Conservation (phyloP, 31 red algal species). For the Odonthalia washingtoniensis region DNA sequence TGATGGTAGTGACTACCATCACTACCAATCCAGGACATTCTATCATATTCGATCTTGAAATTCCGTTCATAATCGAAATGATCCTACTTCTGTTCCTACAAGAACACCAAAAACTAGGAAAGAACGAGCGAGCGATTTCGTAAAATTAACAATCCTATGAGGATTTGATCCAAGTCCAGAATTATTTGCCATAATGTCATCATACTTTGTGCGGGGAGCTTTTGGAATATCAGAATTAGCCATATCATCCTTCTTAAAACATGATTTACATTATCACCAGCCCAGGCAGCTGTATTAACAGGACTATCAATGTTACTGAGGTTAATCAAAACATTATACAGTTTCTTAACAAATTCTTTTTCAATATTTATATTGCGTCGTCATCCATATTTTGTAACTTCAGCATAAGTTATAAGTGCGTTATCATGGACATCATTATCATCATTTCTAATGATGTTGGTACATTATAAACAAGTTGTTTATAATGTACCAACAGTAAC, state of each 20-base stretch:
- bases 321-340: slow-evolving; percentile 96
- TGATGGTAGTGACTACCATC: no score
- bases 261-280: slow-evolving; percentile 79
- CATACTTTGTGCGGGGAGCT: slow-evolving; percentile 95
- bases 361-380: slow-evolving; percentile 91
- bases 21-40: no score
- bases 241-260: slow-evolving; percentile 91
- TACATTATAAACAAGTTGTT: no score
- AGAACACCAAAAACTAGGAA: no score
- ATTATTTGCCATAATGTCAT: slow-evolving; percentile 81
- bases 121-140: no score
- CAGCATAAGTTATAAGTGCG: slow-evolving; percentile 76
- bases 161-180: slow-evolving; percentile 80
- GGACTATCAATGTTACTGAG: slow-evolving; percentile 82
- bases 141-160: no score
- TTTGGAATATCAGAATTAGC: slow-evolving; percentile 93
- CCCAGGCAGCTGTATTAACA: slow-evolving; percentile 74
- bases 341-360: slow-evolving; percentile 85
- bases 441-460: no score
- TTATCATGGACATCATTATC: slow-evolving; percentile 72
- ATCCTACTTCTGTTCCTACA: no score
- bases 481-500: slow-evolving; percentile 50
- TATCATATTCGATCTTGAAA: no score
- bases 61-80: no score
- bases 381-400: slow-evolving; percentile 87